Base-by-base conservation (phyloP, 805 yeast genomes). In the Vanderwaltozyma yarrowii region DNA sequence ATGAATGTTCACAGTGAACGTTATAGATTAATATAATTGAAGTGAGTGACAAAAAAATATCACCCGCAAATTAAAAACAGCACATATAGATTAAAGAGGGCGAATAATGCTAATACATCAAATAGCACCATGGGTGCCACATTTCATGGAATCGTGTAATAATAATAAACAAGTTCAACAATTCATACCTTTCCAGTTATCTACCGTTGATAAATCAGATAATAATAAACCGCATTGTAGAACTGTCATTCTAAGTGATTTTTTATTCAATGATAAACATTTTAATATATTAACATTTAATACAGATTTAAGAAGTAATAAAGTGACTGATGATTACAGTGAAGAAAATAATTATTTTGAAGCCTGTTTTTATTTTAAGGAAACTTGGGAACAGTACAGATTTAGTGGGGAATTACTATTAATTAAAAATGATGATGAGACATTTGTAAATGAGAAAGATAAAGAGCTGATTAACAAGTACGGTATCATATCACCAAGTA, bases 121-220 rank as follows among this genome's bases (percentile, higher is more conserved):
- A 37, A 67, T 75, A 71, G 88, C 85, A 21, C 82, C 87, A 3
- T 82, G 94, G 94, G 78, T 76, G 49, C 84, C 89, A 9, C 53
- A 71, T 10, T 77, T 82, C 47, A 63, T 65, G 23, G 68, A 69
- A 40, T 74, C 82, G 11, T 51, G 76, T 17, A 66, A 69, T 17
- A 62, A 70, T 25, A 78, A 74, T 42, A 47, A 57, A 0, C 56
- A 58, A 15, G 76, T 76, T 2, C 44, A 52, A 30, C 6, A 17
- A 2, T 79, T 81, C 44, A 66, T 73, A 14, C 59, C 78, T 5
- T 79, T 83, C 47, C 78, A 80, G 45, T 70, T 83, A 38, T 76
- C 85, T 34, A 82, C 88, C 5, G 73, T 81, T 26, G 82, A 74
- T 47, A 46, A 58, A 11, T 71, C 74, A 5, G 15, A 23, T 14